Evolutionary conservation across 108 stramenopile species (phyloP).

Genomic region (Epithemia pelagica): DNA sequence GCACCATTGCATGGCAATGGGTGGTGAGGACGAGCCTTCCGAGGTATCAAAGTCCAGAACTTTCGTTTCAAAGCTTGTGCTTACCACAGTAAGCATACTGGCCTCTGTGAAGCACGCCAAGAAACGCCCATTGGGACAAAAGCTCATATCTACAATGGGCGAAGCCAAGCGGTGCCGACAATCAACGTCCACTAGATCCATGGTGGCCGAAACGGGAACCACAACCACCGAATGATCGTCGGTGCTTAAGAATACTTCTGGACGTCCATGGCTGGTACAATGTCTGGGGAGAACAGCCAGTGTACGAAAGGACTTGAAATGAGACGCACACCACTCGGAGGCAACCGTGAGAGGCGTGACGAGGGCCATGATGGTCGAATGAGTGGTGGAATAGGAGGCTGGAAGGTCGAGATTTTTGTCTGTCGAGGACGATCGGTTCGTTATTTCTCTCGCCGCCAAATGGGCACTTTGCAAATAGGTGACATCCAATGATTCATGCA

Average conservation of each 20-base stretch:
- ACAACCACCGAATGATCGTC: slow-evolving; percentile 75
- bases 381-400: not conserved
- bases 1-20: slow-evolving; percentile 86
- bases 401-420: not conserved
- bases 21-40: slow-evolving; percentile 59
- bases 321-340: slow-evolving; percentile 19
- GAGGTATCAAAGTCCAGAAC: slow-evolving; percentile 89
- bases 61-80: slow-evolving; percentile 85
- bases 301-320: slow-evolving; percentile 42
- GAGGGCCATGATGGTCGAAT: slow-evolving; percentile 33
- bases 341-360: slow-evolving; percentile 61
- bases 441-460: slow-evolving; percentile 34
- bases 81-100: slow-evolving; percentile 86
- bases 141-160: slow-evolving; percentile 81
- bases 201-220: slow-evolving; percentile 40
- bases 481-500: slow-evolving; percentile 73
- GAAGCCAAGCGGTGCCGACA: slow-evolving; percentile 65
- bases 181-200: slow-evolving; percentile 65
- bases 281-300: slow-evolving; percentile 66
- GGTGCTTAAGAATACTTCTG: slow-evolving; percentile 75
- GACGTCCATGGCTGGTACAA: slow-evolving; percentile 56
- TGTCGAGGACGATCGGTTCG: not conserved
- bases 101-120: slow-evolving; percentile 88
- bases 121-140: slow-evolving; percentile 93
- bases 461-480: slow-evolving; percentile 49